Base-by-base conservation (phyloP, 352 stramenopile species). In the Pythium rishiriense region DNA sequence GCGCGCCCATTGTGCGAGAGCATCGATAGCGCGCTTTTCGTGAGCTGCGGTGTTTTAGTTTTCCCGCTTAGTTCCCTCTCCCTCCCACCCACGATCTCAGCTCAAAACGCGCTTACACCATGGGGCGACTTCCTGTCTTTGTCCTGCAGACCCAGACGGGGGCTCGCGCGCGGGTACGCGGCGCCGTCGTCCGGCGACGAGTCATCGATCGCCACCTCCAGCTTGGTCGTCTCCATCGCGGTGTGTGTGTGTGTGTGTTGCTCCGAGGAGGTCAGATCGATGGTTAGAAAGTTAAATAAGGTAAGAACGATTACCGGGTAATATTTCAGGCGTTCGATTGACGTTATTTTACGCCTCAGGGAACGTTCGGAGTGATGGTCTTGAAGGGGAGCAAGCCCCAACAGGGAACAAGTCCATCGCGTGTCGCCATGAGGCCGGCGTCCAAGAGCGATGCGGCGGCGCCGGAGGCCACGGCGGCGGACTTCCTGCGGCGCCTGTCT, bases 401-500 rank as follows among this genome's bases (percentile, higher is more conserved):
- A n/a, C n/a, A n/a, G n/a, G n/a, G n/a, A n/a, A n/a, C n/a, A n/a
- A n/a, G n/a, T n/a, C n/a, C n/a, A n/a, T n/a, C 25, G 10, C 5
- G 24, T 28, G 22, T 47, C 22, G 37, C 19, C 21, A 63, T 63
- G 56, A 9, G 43, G 22, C 45, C 45, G 9, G 56, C 56, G 6
- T 63, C 56, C 56, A 64, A 56, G 57, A 81, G 50, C 55, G 79
- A 62, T 45, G 60, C 25, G 33, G 48, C n/a, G n/a, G 55, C 56
- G 31, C 37, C 48, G 22, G 62, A 50, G 46, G 60, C 64, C 57
- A 56, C 43, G 29, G 47, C 63, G 21, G 77, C 79, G 14, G 85
- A 89, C 33, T 93, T 94, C 64, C 65, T 96, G 58, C 79, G 84
- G 17, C 81, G 83, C 10, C 70, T 93, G 48, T 94, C 87, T 2